Evolutionary conservation across 73 alveolate species (phyloP).

Genomic region (Tetrahymena borealis): DNA sequence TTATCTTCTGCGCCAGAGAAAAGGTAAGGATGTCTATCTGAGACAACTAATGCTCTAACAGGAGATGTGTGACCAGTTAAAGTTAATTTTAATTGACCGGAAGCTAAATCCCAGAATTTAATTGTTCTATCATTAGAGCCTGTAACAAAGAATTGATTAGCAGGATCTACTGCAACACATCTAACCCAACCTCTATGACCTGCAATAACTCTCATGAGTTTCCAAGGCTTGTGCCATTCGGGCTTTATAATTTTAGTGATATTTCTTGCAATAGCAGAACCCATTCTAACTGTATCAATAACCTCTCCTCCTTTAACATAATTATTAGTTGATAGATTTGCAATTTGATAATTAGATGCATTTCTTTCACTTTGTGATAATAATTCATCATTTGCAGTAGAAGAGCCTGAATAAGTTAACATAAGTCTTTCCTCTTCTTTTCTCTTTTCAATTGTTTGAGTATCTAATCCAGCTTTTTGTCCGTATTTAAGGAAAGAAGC

Average conservation of each 20-base stretch:
- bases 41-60: conserved; percentile 50
- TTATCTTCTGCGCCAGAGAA: conserved; percentile 96
- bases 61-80: conserved; percentile 98
- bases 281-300: conserved; percentile 41
- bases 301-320: conserved; percentile 21
- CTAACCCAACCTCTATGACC: conserved; percentile 99
- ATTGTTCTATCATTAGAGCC: conserved; percentile 97
- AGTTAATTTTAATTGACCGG: conserved; percentile 90
- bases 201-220: conserved; percentile 90
- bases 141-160: conserved; percentile 94
- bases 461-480: conserved; percentile 9
- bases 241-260: conserved; percentile 73
- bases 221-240: conserved; percentile 97
- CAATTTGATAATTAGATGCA: neutral
- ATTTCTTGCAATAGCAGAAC: conserved; percentile 31
- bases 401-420: neutral
- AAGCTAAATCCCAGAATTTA: conserved; percentile 98
- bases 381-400: conserved; percentile 6
- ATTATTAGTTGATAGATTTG: neutral
- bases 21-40: conserved; percentile 93
- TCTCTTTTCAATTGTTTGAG: neutral
- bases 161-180: conserved; percentile 93
- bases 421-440: neutral
- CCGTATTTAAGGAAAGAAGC: conserved; percentile 20
- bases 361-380: neutral